Evolutionary conservation across 768 basidiomycete species (phyloP).

Genomic region (Leucocoprinus sp.): DNA sequence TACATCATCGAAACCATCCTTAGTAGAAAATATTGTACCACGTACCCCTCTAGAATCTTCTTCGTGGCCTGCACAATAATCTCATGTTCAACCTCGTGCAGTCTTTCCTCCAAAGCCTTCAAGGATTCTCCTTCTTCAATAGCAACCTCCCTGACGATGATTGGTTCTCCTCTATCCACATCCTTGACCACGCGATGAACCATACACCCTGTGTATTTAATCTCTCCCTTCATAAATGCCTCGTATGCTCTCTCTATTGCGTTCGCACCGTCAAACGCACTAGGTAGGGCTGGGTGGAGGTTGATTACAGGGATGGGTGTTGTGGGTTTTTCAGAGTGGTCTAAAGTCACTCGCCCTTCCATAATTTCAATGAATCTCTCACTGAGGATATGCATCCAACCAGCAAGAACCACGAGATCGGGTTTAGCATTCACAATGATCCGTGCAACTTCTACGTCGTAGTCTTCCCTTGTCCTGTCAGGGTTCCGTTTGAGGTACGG

Average conservation of each 20-base stretch:
- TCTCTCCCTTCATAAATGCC: conserved; percentile 79
- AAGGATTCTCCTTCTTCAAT: conserved; percentile 64
- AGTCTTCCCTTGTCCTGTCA: conserved; percentile 70
- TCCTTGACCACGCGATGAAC: conserved; percentile 89
- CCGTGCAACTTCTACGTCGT: conserved; percentile 74
- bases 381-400: conserved; percentile 97
- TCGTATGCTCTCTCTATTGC: conserved; percentile 87
- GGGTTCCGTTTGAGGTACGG: conserved; percentile 72
- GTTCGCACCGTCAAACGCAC: conserved; percentile 92
- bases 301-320: conserved; percentile 79
- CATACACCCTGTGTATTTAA: conserved; percentile 78
- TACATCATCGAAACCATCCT: too few species aligned
- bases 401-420: conserved; percentile 89
- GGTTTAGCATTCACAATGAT: conserved; percentile 57
- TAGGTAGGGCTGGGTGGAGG: conserved; percentile 91
- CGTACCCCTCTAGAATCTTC: conserved; percentile 49
- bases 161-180: conserved; percentile 86
- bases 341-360: conserved; percentile 29
- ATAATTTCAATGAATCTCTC: conserved; percentile 71
- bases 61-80: conserved; percentile 84
- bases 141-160: conserved; percentile 73
- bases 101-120: conserved; percentile 62
- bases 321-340: conserved; percentile 26
- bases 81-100: conserved; percentile 83
- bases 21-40: too few species aligned